Conservation (phyloP, 306 rosid species). For the Trifolium pratense region DNA sequence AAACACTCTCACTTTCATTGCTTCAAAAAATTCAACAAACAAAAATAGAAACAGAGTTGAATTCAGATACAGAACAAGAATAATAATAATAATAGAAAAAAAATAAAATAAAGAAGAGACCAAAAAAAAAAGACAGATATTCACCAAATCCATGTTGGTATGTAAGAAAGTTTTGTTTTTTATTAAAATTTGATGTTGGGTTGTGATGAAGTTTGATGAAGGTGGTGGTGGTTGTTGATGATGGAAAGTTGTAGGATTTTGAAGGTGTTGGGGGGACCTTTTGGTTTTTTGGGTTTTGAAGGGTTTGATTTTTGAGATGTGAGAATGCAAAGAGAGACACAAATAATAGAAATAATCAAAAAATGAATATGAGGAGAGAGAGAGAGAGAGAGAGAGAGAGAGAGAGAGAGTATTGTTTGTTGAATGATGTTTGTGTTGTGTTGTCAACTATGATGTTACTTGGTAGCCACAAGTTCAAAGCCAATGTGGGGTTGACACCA, state of each 20-base stretch:
- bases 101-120: background rate
- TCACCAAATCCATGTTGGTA: conserved; percentile 56
- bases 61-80: conserved; percentile 38
- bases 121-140: conserved; percentile 58
- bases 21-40: conserved; percentile 43
- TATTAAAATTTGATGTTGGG: background rate
- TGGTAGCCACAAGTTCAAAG: conserved; percentile 72
- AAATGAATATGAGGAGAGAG: background rate
- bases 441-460: conserved; percentile 32
- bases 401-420: background rate
- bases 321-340: background rate
- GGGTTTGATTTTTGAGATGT: background rate
- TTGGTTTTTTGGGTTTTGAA: background rate
- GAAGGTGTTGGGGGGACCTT: conserved; percentile 5
- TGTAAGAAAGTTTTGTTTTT: conserved; percentile 40
- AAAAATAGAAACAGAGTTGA: conserved; percentile 32
- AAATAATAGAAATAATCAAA: background rate
- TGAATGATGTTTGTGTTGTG: conserved; percentile 55
- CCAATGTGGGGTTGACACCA: conserved; percentile 56
- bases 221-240: conserved; percentile 43
- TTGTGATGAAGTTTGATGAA: conserved; percentile 5
- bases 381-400: background rate
- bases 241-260: conserved; percentile 34
- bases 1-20: conserved; percentile 63
- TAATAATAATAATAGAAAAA: background rate